Conservation (phyloP, 2,329 filamentous ascomycete species). For the Ophidiomyces ophidiicola region DNA sequence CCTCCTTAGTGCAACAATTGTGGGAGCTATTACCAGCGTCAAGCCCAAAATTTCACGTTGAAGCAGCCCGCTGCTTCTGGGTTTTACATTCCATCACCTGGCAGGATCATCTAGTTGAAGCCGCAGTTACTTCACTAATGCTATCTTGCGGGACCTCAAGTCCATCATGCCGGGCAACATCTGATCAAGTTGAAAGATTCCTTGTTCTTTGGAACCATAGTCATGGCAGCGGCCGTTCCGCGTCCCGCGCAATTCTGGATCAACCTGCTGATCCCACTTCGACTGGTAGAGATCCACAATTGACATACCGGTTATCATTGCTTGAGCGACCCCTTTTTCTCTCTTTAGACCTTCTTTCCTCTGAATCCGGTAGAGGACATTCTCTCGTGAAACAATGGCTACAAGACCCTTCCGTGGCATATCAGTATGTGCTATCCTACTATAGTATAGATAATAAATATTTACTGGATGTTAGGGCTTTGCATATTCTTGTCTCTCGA, state of each 20-base stretch:
- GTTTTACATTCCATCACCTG: slow-evolving; percentile 63
- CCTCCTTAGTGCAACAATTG: slow-evolving; percentile 55
- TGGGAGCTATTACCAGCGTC: slow-evolving; percentile 75
- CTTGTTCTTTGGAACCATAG: slow-evolving; percentile 35
- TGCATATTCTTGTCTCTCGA: slow-evolving; percentile 27
- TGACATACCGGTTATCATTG: slow-evolving; percentile 43
- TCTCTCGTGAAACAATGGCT: slow-evolving; percentile 74
- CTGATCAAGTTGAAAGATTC: slow-evolving; percentile 29
- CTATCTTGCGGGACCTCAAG: slow-evolving; percentile 35
- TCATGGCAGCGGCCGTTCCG: slow-evolving; percentile 27
- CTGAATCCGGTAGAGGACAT: slow-evolving; percentile 60
- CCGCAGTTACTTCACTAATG: slow-evolving; percentile 59
- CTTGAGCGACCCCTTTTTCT: slow-evolving; percentile 70
- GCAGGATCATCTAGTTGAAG: slow-evolving; percentile 63
- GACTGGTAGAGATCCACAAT: slow-evolving; percentile 18
- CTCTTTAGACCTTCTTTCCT: slow-evolving; percentile 63
- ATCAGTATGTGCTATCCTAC: slow-evolving; percentile 33
- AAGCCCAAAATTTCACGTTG: slow-evolving; percentile 85
- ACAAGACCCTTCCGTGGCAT: slow-evolving; percentile 44
- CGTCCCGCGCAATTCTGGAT: slow-evolving; percentile 11
- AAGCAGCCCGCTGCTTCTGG: slow-evolving; percentile 78
- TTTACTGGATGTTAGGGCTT: slow-evolving; percentile 22
- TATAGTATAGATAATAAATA: background rate
- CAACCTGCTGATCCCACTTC: slow-evolving; percentile 12
- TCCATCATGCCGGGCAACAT: slow-evolving; percentile 23